A percentile compares a stretch with the other conserved stretches of the same genome.
Conservation (phyloP, 2,329 filamentous ascomycete genomes). For the Tricladium varicosporioides region DNA sequence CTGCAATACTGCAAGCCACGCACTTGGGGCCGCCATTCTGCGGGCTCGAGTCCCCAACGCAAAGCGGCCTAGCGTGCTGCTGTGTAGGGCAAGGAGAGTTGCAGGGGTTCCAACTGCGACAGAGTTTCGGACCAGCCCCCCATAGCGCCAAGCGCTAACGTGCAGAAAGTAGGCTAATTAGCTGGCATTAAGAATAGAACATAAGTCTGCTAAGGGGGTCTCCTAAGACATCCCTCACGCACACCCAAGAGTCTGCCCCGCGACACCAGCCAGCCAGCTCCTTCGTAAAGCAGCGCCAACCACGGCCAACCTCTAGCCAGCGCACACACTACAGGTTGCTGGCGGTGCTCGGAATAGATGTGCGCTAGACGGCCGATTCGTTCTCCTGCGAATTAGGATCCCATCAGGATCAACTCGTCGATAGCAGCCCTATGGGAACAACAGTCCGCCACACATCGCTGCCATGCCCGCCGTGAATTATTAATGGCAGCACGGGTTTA, state of each 20-base stretch:
- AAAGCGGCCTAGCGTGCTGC: background rate
- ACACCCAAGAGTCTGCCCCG: no score
- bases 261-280: no score
- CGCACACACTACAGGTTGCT: background rate
- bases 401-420: conserved; percentile 10
- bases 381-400: background rate
- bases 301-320: conserved; percentile 2
- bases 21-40: conserved; percentile 16
- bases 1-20: conserved; percentile 20
- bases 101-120: background rate
- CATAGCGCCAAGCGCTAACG: conserved; percentile 6
- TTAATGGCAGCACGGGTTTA: conserved; percentile 5
- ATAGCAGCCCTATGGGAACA: conserved; percentile 18
- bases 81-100: background rate
- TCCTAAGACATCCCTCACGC: background rate
- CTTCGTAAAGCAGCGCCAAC: conserved; percentile 21
- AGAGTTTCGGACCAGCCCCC: conserved; percentile 1
- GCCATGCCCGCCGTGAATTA: conserved; percentile 2
- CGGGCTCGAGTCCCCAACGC: conserved; percentile 6
- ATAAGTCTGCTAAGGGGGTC: conserved; percentile 5
- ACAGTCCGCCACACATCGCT: background rate
- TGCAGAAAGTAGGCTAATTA: conserved; percentile 25
- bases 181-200: conserved; percentile 26
- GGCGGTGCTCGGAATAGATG: conserved; percentile 25
- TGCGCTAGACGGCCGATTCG: conserved; percentile 13